Evolutionary conservation across 1,139 yeast genomes (phyloP).

Genomic region (Candida sojae): DNA sequence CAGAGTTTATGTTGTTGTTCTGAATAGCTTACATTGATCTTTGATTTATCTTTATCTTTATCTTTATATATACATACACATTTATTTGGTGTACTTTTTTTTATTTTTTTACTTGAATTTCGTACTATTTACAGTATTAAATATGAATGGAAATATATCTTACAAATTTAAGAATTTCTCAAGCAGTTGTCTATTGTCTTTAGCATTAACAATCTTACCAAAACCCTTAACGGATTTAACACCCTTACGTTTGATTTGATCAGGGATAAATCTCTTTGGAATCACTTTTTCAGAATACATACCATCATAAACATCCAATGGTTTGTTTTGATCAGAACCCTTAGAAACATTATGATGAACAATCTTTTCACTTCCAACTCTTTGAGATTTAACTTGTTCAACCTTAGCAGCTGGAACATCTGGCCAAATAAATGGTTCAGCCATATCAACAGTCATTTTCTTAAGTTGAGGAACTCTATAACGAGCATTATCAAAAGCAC

Average conservation of each 20-base stretch:
- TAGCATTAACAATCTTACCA: constrained; percentile 21
- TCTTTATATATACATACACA: neutral
- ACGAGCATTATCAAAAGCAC: constrained; percentile 65
- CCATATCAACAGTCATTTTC: constrained; percentile 94
- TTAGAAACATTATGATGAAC: constrained; percentile 15
- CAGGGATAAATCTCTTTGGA: constrained; percentile 72
- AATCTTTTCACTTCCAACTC: constrained; percentile 26
- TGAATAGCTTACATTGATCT: neutral
- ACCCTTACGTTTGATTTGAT: constrained; percentile 44
- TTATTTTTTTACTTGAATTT: neutral
- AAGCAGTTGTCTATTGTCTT: constrained; percentile 34
- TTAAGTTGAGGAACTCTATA: constrained; percentile 80
- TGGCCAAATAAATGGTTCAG: constrained; percentile 94
- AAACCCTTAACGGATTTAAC: constrained; percentile 35
- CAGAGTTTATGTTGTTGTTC: neutral
- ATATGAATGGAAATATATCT: neutral
- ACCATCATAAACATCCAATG: constrained; percentile 76
- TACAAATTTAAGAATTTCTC: constrained; percentile 24
- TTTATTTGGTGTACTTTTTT: neutral
- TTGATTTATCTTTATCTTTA: constrained; percentile 1
- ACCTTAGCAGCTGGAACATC: constrained; percentile 45
- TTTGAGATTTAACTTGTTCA: constrained; percentile 23
- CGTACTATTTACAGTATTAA: constrained; percentile 8
- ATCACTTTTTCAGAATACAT: constrained; percentile 69
- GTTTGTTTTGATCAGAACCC: constrained; percentile 75